These are phyloP conservation scores for Dioscorea zingiberensis DNA, from an alignment of 106 monocot species.

Conservation along the genomic window DNA sequence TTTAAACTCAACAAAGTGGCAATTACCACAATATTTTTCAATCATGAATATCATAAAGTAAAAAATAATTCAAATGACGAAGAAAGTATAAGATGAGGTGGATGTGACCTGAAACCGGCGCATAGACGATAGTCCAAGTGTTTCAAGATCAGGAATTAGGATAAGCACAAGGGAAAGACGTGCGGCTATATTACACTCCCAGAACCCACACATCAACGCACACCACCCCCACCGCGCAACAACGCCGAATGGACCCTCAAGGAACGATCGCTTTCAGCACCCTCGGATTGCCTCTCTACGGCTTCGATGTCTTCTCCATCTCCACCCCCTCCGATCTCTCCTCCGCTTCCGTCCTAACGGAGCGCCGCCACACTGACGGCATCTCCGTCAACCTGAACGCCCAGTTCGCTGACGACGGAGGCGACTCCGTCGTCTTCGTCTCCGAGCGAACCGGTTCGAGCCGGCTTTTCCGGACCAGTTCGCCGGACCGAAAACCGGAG, in stretches of 20 bases:
- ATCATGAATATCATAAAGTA: too few species aligned
- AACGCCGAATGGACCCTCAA: conserved; percentile 19
- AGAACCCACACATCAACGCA: not conserved
- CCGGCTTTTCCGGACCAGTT: conserved; percentile 24
- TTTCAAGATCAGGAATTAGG: too few species aligned
- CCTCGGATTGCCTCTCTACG: conserved; percentile 45
- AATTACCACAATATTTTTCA: too few species aligned
- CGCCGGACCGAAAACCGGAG: conserved; percentile 10
- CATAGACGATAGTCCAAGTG: too few species aligned
- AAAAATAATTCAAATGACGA: too few species aligned
- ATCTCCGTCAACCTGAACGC: conserved; percentile 73
- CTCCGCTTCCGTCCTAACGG: conserved; percentile 7
- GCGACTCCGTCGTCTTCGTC: conserved; percentile 35
- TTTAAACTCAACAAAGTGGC: too few species aligned
- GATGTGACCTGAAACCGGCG: too few species aligned
- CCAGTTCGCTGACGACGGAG: conserved; percentile 51
- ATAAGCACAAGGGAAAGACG: too few species aligned
- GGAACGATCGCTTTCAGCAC: conserved; percentile 51
- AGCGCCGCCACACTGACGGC: conserved; percentile 76
- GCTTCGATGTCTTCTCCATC: conserved; percentile 66
- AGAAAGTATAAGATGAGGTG: too few species aligned
- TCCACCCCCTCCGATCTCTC: conserved; percentile 1
- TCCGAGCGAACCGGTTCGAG: conserved; percentile 66
- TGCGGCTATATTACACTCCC: too few species aligned
- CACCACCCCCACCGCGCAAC: not conserved